Evolutionary conservation across 208 protist genomes (phyloP).

Genomic region (Balamuthia mandrillaris): DNA sequence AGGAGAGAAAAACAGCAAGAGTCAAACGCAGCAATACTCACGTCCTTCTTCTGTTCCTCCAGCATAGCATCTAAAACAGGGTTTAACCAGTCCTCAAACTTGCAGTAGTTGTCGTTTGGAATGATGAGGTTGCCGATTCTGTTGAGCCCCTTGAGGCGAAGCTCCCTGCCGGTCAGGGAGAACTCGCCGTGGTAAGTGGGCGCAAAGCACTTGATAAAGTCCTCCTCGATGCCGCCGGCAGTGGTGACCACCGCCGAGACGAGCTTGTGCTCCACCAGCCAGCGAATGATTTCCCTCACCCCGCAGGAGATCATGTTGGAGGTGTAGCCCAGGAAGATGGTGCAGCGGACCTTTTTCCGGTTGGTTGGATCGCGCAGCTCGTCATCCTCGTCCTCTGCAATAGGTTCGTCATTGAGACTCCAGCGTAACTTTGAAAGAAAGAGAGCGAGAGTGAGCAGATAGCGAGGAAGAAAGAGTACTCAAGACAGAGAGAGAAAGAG

Average conservation of each 20-base stretch:
- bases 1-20: slow-evolving; percentile 19
- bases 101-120: slow-evolving; percentile 99
- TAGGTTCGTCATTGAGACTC: slow-evolving; percentile 2
- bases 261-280: slow-evolving; percentile 88
- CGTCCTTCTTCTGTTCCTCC: slow-evolving; percentile 76
- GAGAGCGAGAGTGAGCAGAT: background rate
- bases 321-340: slow-evolving; percentile 98
- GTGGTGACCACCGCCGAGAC: slow-evolving; percentile 90
- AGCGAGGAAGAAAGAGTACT: background rate
- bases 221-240: slow-evolving; percentile 98
- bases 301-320: slow-evolving; percentile 99
- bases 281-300: slow-evolving; percentile 94
- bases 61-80: slow-evolving; percentile 91
- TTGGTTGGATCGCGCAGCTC: slow-evolving; percentile 12
- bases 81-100: slow-evolving; percentile 99
- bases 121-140: slow-evolving; percentile 99
- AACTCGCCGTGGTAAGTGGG: slow-evolving; percentile 92
- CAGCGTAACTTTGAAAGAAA: slow-evolving; percentile 24
- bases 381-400: slow-evolving; percentile 41
- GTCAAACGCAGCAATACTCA: too few species aligned
- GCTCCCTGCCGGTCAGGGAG: slow-evolving; percentile 79
- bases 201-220: slow-evolving; percentile 99
- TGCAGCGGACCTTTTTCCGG: slow-evolving; percentile 60
- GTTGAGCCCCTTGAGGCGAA: slow-evolving; percentile 87
- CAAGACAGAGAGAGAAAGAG: background rate